Conservation (phyloP, 768 basidiomycete species). For the Boletus coccyginus region DNA sequence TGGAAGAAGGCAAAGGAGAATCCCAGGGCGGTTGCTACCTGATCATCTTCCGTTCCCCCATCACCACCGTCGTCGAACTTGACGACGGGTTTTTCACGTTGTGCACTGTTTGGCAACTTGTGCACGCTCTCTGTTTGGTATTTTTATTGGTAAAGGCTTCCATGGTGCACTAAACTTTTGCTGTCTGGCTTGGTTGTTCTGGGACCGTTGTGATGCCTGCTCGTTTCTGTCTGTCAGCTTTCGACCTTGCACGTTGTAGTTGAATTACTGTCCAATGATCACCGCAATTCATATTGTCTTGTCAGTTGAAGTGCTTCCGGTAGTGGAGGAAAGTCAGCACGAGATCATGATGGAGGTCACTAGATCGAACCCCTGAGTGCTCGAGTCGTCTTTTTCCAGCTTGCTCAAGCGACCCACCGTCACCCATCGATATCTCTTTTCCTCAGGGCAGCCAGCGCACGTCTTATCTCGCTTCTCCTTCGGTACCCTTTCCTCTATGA, state of each 20-base stretch:
- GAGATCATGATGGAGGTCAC: neutral
- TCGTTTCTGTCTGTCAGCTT: slow-evolving; percentile 4
- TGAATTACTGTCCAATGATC: neutral
- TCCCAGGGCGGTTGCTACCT: slow-evolving; percentile 38
- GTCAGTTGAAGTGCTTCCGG: neutral
- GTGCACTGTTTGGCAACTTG: slow-evolving; percentile 18
- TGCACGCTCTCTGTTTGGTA: slow-evolving; percentile 18
- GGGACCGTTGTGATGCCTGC: slow-evolving; percentile 3
- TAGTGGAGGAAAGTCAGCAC: slow-evolving; percentile 2
- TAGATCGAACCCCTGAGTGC: slow-evolving; percentile 18
- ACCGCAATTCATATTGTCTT: neutral
- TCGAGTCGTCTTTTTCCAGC: slow-evolving; percentile 22
- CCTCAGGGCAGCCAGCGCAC: neutral
- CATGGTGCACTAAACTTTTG: slow-evolving; percentile 17
- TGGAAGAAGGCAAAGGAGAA: slow-evolving; percentile 78
- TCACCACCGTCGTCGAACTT: slow-evolving; percentile 4
- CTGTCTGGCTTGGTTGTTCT: slow-evolving; percentile 5
- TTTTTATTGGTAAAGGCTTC: slow-evolving; percentile 34
- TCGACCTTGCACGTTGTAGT: slow-evolving; percentile 13
- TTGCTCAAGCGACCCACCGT: slow-evolving; percentile 21
- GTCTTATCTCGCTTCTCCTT: slow-evolving; percentile 20
- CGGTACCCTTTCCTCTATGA: slow-evolving; percentile 34
- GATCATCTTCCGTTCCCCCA: slow-evolving; percentile 12
- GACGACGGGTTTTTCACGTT: slow-evolving; percentile 6
- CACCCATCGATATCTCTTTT: neutral